Evolutionary conservation across 805 yeast species (phyloP).

Genomic region (Barnettozyma sucrosica): DNA sequence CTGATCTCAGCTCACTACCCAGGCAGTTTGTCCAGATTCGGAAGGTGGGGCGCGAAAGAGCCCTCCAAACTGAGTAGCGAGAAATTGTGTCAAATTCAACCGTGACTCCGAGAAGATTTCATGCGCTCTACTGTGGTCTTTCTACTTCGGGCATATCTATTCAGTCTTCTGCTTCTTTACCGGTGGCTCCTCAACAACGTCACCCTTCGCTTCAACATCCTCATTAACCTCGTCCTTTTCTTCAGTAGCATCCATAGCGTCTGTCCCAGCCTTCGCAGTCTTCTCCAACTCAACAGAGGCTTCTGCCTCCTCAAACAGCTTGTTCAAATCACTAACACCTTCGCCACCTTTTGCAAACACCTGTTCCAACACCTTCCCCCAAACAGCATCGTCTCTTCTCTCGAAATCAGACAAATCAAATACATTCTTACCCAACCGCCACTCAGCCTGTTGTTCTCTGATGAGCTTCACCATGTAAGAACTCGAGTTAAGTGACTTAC

Average conservation of each 20-base stretch:
- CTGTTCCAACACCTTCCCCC: slow-evolving; percentile 60
- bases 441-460: slow-evolving; percentile 73
- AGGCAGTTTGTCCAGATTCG: not conserved
- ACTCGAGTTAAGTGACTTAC: slow-evolving; percentile 70
- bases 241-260: not conserved
- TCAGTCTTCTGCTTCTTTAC: slow-evolving; percentile 2
- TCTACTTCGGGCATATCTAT: not conserved
- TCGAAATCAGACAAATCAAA: slow-evolving; percentile 64
- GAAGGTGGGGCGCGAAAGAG: not conserved
- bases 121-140: not conserved
- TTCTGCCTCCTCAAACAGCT: slow-evolving; percentile 31
- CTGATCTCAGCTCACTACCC: not conserved
- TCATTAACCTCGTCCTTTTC: not conserved
- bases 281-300: slow-evolving; percentile 10
- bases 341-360: slow-evolving; percentile 45
- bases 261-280: not conserved
- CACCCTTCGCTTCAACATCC: not conserved
- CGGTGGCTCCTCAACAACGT: not conserved
- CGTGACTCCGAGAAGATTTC: no score
- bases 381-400: slow-evolving; percentile 50
- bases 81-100: not conserved
- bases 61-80: not conserved
- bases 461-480: slow-evolving; percentile 85
- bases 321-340: slow-evolving; percentile 30
- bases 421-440: slow-evolving; percentile 69